Conservation (phyloP, 78 protist species). For the Dictyostelium citrinum region DNA sequence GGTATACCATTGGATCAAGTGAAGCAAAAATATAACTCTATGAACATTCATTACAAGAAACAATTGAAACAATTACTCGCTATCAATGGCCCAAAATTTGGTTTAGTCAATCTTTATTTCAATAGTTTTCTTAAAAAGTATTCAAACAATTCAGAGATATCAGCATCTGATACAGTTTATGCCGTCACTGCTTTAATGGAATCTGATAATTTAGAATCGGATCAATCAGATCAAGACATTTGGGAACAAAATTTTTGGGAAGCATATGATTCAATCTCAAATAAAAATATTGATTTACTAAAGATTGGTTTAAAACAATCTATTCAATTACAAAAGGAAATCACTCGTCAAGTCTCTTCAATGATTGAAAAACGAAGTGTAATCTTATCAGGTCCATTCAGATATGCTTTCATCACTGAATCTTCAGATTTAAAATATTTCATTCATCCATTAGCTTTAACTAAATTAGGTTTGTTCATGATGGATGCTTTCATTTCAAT, state of each 20-base stretch:
- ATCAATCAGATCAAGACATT: constrained; percentile 26
- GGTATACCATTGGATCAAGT: constrained; percentile 73
- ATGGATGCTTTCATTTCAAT: constrained; percentile 66
- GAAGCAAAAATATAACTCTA: constrained; percentile 31
- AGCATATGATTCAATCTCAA: constrained; percentile 78
- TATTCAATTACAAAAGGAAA: constrained; percentile 51
- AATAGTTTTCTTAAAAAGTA: constrained; percentile 31
- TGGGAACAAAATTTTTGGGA: constrained; percentile 81
- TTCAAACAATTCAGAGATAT: constrained; percentile 7
- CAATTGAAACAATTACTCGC: constrained; percentile 2
- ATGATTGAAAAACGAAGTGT: constrained; percentile 71
- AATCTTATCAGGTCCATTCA: constrained; percentile 47
- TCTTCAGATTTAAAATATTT: constrained; percentile 16
- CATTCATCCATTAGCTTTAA: constrained; percentile 62
- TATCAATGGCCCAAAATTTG: constrained; percentile 18
- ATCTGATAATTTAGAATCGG: constrained; percentile 38
- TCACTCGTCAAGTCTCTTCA: constrained; percentile 40
- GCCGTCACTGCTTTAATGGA: constrained; percentile 78
- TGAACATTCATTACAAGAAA: constrained; percentile 5
- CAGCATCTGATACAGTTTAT: constrained; percentile 73
- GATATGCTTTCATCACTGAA: constrained; percentile 70
- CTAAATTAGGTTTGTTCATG: constrained; percentile 73
- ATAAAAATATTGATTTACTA: constrained; percentile 24
- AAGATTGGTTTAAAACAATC: constrained; percentile 61
- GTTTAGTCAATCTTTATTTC: constrained; percentile 53